These are phyloP conservation scores for Fusarium redolens DNA, from an alignment of 2,329 filamentous ascomycete species.

Conservation along the genomic window DNA sequence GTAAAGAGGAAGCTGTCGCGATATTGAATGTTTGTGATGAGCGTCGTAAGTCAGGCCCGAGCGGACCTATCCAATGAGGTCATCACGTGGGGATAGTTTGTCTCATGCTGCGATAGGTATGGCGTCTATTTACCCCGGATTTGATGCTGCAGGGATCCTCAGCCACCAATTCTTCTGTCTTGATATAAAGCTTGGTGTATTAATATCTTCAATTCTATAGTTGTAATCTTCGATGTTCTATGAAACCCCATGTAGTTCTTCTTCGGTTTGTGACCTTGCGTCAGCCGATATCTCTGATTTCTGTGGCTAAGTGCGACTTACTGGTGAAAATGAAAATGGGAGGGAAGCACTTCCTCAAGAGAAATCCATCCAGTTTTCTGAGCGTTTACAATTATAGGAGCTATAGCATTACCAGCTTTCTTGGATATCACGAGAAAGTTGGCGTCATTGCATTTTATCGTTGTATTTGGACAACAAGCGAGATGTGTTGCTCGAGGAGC, in stretches of 20 bases:
- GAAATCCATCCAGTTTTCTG: background rate
- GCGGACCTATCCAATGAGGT: slow-evolving; percentile 32
- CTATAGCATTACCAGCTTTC: background rate
- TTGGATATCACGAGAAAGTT: background rate
- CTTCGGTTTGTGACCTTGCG: background rate
- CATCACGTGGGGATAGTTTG: slow-evolving; percentile 32
- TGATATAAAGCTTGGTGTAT: background rate
- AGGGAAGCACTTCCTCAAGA: background rate
- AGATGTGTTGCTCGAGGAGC: background rate
- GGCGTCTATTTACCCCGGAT: slow-evolving; percentile 28
- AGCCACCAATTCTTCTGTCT: background rate
- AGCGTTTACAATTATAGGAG: background rate
- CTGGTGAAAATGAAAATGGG: no score
- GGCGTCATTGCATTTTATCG: background rate
- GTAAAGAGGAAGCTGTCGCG: background rate
- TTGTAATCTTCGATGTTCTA: background rate
- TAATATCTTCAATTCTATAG: background rate
- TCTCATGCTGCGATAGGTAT: slow-evolving; percentile 25
- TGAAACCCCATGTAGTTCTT: no score
- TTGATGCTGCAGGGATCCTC: background rate
- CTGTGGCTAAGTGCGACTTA: background rate
- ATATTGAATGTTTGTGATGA: background rate
- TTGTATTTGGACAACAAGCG: background rate
- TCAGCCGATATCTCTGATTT: background rate
- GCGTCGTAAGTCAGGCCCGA: background rate